phyloP scores from a whole-genome alignment of 148 eudicot genomes.

The Selenicereus undatus region DNA sequence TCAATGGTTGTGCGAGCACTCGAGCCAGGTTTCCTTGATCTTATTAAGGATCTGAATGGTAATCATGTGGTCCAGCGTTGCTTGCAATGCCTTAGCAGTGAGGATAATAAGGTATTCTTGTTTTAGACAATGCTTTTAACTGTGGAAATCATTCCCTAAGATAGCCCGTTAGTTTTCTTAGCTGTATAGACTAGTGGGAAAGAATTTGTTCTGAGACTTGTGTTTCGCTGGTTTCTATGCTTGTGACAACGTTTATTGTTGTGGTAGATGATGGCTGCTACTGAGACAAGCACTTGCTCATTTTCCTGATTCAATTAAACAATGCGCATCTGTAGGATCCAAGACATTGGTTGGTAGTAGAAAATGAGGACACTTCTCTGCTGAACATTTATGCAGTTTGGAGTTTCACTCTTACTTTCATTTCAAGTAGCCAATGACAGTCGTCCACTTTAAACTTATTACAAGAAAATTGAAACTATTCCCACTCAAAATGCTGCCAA shows the following conservation, averaged over 20 bases:
- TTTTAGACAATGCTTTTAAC: not conserved
- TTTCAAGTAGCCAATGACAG: not conserved
- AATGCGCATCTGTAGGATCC: not conserved
- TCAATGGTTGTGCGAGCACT: constrained; percentile 44
- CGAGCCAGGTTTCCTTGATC: constrained; percentile 61
- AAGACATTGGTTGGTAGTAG: not conserved
- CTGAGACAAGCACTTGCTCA: not conserved
- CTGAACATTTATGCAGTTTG: not conserved
- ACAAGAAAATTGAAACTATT: not conserved
- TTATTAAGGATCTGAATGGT: constrained; percentile 64
- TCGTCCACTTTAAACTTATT: not conserved
- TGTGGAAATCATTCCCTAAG: not conserved
- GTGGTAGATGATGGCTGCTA: not conserved
- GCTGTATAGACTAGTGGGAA: not conserved
- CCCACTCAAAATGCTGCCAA: not conserved
- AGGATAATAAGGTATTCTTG: constrained; percentile 55
- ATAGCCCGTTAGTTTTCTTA: not conserved
- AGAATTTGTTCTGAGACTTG: not conserved
- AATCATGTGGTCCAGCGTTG: constrained; percentile 77
- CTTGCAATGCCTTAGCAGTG: constrained; percentile 51
- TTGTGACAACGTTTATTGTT: not conserved
- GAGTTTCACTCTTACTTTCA: not conserved
- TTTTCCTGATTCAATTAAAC: not conserved
- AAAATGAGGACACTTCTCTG: not conserved
- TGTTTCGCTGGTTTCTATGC: not conserved